phyloP scores from a whole-genome alignment of 2,329 filamentous ascomycete species.

The Zymoseptoria pseudotritici region DNA sequence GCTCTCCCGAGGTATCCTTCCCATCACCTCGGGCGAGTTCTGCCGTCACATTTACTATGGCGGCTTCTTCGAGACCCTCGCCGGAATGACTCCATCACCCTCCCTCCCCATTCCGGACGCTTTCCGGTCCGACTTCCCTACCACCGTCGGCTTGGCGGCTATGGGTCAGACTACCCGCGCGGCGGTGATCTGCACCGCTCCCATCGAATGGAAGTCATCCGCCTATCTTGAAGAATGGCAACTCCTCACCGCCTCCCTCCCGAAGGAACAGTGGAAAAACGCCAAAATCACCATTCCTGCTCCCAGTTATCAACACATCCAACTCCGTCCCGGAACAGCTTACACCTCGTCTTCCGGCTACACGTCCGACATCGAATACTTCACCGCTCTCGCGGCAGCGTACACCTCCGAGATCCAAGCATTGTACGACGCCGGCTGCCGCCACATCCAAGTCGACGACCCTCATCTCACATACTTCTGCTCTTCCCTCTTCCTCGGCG shows the following conservation, averaged over 20 bases:
- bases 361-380: conserved; percentile 21
- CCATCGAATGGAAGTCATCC: conserved; percentile 16
- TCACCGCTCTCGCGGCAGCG: conserved; percentile 20
- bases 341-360: conserved; percentile 20
- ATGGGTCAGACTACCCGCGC: conserved; percentile 16
- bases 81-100: conserved; percentile 13
- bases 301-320: conserved; percentile 25
- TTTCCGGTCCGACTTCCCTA: conserved; percentile 20
- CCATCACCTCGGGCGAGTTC: conserved; percentile 63
- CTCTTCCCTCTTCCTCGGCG: conserved; percentile 17
- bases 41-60: conserved; percentile 23
- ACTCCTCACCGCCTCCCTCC: conserved; percentile 11
- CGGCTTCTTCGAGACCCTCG: conserved; percentile 22
- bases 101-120: conserved; percentile 13
- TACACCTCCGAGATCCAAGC: conserved; percentile 18
- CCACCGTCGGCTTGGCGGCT: conserved; percentile 12
- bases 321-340: conserved; percentile 23
- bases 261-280: conserved; percentile 12
- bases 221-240: conserved; percentile 22
- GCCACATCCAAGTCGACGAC: conserved; percentile 21
- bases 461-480: conserved; percentile 24
- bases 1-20: conserved; percentile 52
- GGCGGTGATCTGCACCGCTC: conserved; percentile 17
- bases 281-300: conserved; percentile 24
- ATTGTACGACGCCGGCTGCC: conserved; percentile 18